Percentiles rank a stretch among this genome's conserved stretches.
These are phyloP conservation scores for Hyaloscypha variabilis DNA, from an alignment of 495 filamentous ascomycete genomes.

Conservation along the genomic window DNA sequence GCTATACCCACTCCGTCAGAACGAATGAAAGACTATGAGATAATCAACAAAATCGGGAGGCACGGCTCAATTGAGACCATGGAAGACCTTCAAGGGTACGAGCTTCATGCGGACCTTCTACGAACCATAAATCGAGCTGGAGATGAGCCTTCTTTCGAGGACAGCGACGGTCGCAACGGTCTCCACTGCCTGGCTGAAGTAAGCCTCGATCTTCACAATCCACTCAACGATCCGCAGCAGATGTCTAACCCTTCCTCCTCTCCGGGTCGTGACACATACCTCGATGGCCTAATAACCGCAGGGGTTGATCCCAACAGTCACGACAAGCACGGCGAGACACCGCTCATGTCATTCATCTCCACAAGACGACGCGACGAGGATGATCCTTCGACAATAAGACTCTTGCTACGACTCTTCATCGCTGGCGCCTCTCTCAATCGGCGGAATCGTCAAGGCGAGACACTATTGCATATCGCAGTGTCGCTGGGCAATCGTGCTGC, in stretches of 20 bases:
- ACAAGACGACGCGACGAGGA: conserved; percentile 39
- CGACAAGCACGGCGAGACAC: conserved; percentile 42
- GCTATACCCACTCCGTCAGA: neutral
- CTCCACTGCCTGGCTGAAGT: conserved; percentile 53
- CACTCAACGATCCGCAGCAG: conserved; percentile 1
- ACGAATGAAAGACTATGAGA: conserved; percentile 13
- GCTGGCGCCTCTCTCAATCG: conserved; percentile 38
- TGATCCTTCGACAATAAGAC: conserved; percentile 26
- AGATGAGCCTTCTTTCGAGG: conserved; percentile 36
- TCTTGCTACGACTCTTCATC: conserved; percentile 38
- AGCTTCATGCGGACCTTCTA: conserved; percentile 8
- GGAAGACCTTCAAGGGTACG: conserved; percentile 18
- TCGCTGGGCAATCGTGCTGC: conserved; percentile 46
- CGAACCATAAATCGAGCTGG: neutral
- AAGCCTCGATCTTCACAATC: conserved; percentile 16
- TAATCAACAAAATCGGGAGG: no score
- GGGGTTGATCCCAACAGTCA: conserved; percentile 46
- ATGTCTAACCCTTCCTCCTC: neutral
- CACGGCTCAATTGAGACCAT: conserved; percentile 14
- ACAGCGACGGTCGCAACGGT: conserved; percentile 47
- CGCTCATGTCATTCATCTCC: conserved; percentile 48
- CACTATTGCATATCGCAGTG: conserved; percentile 46
- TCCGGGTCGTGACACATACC: conserved; percentile 29
- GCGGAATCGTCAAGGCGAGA: conserved; percentile 49
- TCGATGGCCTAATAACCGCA: conserved; percentile 39